Evolutionary conservation across 2,329 filamentous ascomycete species (phyloP).

Genomic region (Alternaria gaisen): DNA sequence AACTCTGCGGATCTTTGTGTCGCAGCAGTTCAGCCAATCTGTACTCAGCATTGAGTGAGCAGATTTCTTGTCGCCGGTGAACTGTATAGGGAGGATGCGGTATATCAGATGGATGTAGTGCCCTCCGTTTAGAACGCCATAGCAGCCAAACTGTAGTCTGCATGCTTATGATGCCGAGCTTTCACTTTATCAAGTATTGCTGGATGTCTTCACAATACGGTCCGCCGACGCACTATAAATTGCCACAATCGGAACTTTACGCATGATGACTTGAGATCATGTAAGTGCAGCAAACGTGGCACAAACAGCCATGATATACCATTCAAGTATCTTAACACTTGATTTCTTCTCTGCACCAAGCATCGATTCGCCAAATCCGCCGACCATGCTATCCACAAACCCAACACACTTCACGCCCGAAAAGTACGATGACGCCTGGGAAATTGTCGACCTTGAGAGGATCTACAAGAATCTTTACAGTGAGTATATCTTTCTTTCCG

Average conservation of each 20-base stretch:
- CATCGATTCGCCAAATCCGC: neutral
- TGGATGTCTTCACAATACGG: neutral
- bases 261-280: neutral
- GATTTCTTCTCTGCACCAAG: neutral
- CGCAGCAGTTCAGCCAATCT: too few species aligned
- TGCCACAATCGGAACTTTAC: neutral
- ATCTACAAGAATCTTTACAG: neutral
- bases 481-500: neutral
- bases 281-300: neutral
- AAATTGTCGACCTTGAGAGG: neutral
- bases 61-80: too few species aligned
- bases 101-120: neutral
- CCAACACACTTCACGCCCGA: neutral
- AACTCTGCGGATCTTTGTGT: too few species aligned
- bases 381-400: neutral
- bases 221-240: too few species aligned
- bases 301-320: neutral
- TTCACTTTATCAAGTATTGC: neutral
- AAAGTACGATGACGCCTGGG: neutral
- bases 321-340: neutral
- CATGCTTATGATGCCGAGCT: neutral
- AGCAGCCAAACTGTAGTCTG: neutral
- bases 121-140: neutral
- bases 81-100: too few species aligned
- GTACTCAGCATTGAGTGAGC: too few species aligned